Base-by-base conservation (phyloP, 2,329 filamentous ascomycete genomes). In the Hymenoscyphus occultus region DNA sequence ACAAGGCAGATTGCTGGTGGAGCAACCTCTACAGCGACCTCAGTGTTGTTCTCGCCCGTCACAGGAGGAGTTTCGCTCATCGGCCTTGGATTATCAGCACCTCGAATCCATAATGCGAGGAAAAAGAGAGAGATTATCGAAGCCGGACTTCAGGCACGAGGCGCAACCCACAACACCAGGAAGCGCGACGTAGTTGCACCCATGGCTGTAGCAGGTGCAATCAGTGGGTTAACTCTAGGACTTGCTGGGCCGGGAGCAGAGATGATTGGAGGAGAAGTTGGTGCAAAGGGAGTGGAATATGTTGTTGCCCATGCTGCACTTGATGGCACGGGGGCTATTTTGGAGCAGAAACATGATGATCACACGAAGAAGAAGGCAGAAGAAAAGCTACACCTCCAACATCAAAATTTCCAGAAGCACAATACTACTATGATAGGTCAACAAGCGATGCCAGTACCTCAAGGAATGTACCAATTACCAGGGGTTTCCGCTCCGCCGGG, bases 51-150 rank as follows among this genome's bases (percentile, higher is more conserved):
- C 14, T 71, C 79, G 1, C 78, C 78, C 5, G 63, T 79, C 13
- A 80, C 78, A 0, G 71, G 74, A 1, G 78, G 78, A 0, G 72
- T 80, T 0, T 79, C 77, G 0, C 74, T 76, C 0, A 74, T 80
- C 6, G 79, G 78, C 0, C 72, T 79, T 1, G 78, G 74, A 1
- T 69, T 80, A 58, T 74, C 77, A 3, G 78, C 77, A 2, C 78
- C 78, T 0, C 73, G 76, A 0, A 76, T 80, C 3, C 78, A 78
- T 61, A 80, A 80, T 67, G 78, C 78, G 1, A 73, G 78, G 1
- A 79, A 77, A 66, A 80, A 80, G 64, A 73, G 78, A 5, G 76
- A 77, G 22, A 80, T 80, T 0, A 78, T 80, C 61, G 77, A 79
- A 62, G 71, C 68, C 5, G 77, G 79, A 28, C 73, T 80, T 0